Evolutionary conservation across 345 rosid species (phyloP), one percentile per base, ranked within the genome.

Genomic region (Lepidium sativum): DNA sequence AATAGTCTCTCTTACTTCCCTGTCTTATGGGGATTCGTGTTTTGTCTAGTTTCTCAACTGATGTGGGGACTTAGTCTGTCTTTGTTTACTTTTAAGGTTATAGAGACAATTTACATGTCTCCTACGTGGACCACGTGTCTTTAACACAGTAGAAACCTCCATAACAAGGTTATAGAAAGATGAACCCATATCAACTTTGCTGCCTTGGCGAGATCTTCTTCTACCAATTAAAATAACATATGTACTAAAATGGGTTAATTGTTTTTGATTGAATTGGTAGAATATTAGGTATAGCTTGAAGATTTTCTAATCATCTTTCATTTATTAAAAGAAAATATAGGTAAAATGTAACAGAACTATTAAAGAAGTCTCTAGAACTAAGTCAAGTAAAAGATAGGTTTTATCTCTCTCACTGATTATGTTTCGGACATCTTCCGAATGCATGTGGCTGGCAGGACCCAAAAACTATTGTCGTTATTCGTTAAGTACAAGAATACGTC

Each of bases 11-110:
- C n/a, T 56, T 41, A 33, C n/a, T 56, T 55, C 51, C n/a, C 17
- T 55, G 32, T 45, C 56, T 58, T 45, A 27, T 57, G 18, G 71
- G 51, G 38, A 9, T 34, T 55, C 37, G 54, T 42, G 70, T 43
- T 43, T 21, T 43, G 62, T 53, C 32, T 41, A n/a, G 70, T 65
- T 10, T 65, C 60, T 29, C 13, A 40, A 33, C 37, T 63, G 18
- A 50, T 38, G 39, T 38, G 38, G 27, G 34, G 55, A 25, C n/a
- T 23, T 16, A 35, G 63, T 44, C 31, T 25, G 31, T 34, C 8
- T 48, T 16, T 54, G 35, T 67, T 34, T 16, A 44, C 10, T 23
- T 44, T 7, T 15, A 67, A 45, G 39, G 39, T 25, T 35, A 51
- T 29, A 23, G 53, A 65, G 34, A 42, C 44, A 54, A 58, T 9